Percentiles rank a stretch among this genome's conserved stretches.
phyloP scores from a whole-genome alignment of 2,329 filamentous ascomycete genomes.

The Colletotrichum trifolii region DNA sequence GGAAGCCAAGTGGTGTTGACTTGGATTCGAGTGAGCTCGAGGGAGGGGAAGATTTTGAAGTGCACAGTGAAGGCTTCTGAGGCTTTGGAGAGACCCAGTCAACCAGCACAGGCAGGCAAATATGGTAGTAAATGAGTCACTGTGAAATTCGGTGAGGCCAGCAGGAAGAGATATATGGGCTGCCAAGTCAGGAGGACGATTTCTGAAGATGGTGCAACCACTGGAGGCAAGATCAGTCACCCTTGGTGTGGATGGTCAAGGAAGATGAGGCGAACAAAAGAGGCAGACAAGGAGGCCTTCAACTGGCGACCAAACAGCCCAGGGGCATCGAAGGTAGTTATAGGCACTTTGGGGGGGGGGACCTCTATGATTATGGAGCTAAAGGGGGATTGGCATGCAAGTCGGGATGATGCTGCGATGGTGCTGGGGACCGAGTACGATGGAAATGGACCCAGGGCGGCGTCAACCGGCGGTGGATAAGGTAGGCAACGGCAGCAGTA shows the following conservation, averaged over 20 bases:
- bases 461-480: slow-evolving; percentile 18
- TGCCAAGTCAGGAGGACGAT: slow-evolving; percentile 36
- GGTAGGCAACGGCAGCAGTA: slow-evolving; percentile 10
- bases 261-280: slow-evolving; percentile 41
- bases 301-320: slow-evolving; percentile 27
- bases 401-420: slow-evolving; percentile 32
- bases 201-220: slow-evolving; percentile 38
- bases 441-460: not conserved
- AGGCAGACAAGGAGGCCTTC: slow-evolving; percentile 37
- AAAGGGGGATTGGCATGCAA: slow-evolving; percentile 33
- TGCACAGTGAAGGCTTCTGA: slow-evolving; percentile 36
- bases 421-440: slow-evolving; percentile 26
- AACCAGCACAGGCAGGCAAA: slow-evolving; percentile 29
- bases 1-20: slow-evolving; percentile 12
- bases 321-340: slow-evolving; percentile 35
- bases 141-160: slow-evolving; percentile 56
- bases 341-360: slow-evolving; percentile 28
- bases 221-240: slow-evolving; percentile 28
- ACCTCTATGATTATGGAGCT: slow-evolving; percentile 27
- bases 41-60: slow-evolving; percentile 42
- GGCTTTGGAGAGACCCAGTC: slow-evolving; percentile 27
- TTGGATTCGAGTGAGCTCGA: slow-evolving; percentile 29
- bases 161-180: slow-evolving; percentile 52
- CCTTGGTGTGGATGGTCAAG: slow-evolving; percentile 43
- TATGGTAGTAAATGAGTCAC: slow-evolving; percentile 53